Percentiles rank a stretch among this genome's conserved stretches.
phyloP scores from a whole-genome alignment of 306 rosid species.

The Urtica urens region DNA sequence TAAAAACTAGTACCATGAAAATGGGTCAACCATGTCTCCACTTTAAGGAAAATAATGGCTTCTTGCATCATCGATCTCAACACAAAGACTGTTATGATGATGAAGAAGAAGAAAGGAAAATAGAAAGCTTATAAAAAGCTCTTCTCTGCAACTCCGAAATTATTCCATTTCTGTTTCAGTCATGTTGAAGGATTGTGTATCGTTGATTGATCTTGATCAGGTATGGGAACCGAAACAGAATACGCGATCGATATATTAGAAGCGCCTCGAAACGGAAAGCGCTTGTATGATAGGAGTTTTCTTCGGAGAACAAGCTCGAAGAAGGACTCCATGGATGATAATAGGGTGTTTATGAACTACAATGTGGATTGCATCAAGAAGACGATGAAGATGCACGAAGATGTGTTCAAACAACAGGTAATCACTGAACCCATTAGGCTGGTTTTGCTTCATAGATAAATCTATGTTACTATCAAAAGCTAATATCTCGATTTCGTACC shows the following conservation, averaged over 20 bases:
- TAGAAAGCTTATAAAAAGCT: neutral
- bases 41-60: constrained; percentile 23
- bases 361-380: constrained; percentile 46
- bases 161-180: neutral
- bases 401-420: constrained; percentile 79
- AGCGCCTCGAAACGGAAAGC: constrained; percentile 36
- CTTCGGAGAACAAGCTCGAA: constrained; percentile 32
- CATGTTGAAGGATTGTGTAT: constrained; percentile 4
- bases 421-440: neutral
- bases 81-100: constrained; percentile 9
- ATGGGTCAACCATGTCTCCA: constrained; percentile 39
- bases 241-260: constrained; percentile 48
- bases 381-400: constrained; percentile 88
- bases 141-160: neutral
- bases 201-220: too few relatives aligned
- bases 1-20: constrained; percentile 11
- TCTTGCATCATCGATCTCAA: constrained; percentile 27
- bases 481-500: neutral
- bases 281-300: constrained; percentile 55
- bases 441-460: neutral
- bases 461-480: neutral
- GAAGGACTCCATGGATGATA: constrained; percentile 34
- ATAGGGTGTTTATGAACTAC: constrained; percentile 44
- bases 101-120: neutral
- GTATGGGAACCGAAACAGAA: constrained; percentile 81